phyloP scores from a whole-genome alignment of 768 basidiomycete species.

The Trametes cubensis region DNA sequence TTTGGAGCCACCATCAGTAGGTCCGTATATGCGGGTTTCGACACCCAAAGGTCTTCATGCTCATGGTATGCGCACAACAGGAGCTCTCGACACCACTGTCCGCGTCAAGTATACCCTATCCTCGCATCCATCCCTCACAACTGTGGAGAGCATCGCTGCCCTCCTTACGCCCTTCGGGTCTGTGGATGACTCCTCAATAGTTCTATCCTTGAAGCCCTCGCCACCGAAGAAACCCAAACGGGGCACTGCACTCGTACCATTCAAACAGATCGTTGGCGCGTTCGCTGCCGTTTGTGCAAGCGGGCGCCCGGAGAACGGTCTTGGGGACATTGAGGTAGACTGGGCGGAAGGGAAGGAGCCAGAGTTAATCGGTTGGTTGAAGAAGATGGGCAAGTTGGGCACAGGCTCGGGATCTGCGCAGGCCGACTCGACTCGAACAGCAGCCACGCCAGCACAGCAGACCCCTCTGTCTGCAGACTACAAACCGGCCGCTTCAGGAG shows the following conservation, averaged over 20 bases:
- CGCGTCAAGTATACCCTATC: constrained; percentile 69
- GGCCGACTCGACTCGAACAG: background rate
- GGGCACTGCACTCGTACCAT: constrained; percentile 74
- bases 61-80: constrained; percentile 35
- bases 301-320: constrained; percentile 50
- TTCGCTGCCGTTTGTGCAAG: constrained; percentile 74
- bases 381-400: constrained; percentile 42
- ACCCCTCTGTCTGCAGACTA: background rate
- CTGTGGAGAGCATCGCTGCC: constrained; percentile 47
- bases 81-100: constrained; percentile 73
- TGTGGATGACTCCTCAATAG: constrained; percentile 64
- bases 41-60: background rate
- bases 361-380: constrained; percentile 69
- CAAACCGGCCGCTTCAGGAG: background rate
- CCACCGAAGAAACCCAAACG: constrained; percentile 61
- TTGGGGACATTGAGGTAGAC: constrained; percentile 64
- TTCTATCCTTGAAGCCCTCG: constrained; percentile 63
- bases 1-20: constrained; percentile 60
- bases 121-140: constrained; percentile 58
- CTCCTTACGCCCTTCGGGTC: constrained; percentile 65
- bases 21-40: constrained; percentile 32
- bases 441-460: background rate
- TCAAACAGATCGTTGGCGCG: constrained; percentile 74
- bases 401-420: background rate
- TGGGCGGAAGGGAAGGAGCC: constrained; percentile 83